Conservation (phyloP, 768 basidiomycete genomes). For the Neoboletus brunneissimus region DNA sequence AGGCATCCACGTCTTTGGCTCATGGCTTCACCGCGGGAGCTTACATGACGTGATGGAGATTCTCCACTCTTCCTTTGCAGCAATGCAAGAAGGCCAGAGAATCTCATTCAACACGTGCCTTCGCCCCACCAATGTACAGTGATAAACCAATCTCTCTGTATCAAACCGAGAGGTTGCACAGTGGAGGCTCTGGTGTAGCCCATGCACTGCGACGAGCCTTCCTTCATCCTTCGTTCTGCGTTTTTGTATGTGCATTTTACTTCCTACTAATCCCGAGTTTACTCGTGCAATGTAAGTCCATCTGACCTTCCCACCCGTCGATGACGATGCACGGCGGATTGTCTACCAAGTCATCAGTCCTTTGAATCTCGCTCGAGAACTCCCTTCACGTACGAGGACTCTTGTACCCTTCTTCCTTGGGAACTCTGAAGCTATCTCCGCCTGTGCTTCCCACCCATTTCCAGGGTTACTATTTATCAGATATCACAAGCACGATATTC, state of each 20-base stretch:
- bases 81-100: slow-evolving; percentile 18
- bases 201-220: background rate
- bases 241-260: background rate
- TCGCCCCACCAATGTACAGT: slow-evolving; percentile 1
- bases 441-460: background rate
- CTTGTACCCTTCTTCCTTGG: background rate
- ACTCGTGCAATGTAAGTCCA: background rate
- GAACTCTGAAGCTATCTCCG: background rate
- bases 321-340: background rate
- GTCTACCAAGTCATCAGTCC: background rate
- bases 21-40: slow-evolving; percentile 20
- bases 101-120: slow-evolving; percentile 20
- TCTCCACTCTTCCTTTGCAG: slow-evolving; percentile 28
- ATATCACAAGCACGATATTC: background rate
- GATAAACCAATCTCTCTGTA: slow-evolving; percentile 4
- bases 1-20: slow-evolving; percentile 17
- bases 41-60: slow-evolving; percentile 17
- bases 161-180: background rate
- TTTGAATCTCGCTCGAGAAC: background rate
- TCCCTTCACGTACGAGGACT: background rate
- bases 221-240: background rate
- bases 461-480: background rate
- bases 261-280: background rate
- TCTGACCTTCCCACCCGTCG: background rate
- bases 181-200: background rate